Evolutionary conservation across 2,329 filamentous ascomycete genomes (phyloP).

Genomic region (Clonostachys solani): DNA sequence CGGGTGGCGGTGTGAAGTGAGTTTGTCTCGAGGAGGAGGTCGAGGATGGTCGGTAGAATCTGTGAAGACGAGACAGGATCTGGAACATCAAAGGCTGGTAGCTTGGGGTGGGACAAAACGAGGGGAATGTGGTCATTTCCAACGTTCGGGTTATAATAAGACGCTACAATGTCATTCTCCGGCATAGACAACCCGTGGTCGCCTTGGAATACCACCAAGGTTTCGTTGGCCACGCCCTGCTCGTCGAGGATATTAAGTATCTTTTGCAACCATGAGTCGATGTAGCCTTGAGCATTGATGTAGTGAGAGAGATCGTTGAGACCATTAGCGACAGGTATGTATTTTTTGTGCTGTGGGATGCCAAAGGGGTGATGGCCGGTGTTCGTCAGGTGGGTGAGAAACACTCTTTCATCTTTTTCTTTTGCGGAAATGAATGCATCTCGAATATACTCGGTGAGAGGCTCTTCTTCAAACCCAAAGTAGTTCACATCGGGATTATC

Average conservation of each 20-base stretch:
- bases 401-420: constrained; percentile 20
- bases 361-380: constrained; percentile 36
- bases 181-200: constrained; percentile 36
- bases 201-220: constrained; percentile 37
- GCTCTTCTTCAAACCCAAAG: constrained; percentile 34
- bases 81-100: constrained; percentile 32
- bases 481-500: constrained; percentile 24
- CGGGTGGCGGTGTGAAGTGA: constrained; percentile 26
- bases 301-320: constrained; percentile 21
- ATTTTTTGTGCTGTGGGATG: constrained; percentile 22
- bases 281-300: constrained; percentile 31
- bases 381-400: constrained; percentile 26
- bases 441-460: constrained; percentile 28
- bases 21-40: constrained; percentile 31
- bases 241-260: constrained; percentile 34
- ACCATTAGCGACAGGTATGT: neutral
- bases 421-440: constrained; percentile 22
- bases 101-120: constrained; percentile 33
- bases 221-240: constrained; percentile 34
- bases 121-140: constrained; percentile 36
- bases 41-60: constrained; percentile 39
- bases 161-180: constrained; percentile 29
- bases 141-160: constrained; percentile 36
- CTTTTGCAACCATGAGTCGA: constrained; percentile 29
- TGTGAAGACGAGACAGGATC: constrained; percentile 32